Base-by-base conservation (phyloP, 1,139 yeast genomes). In the Diutina rugosa region DNA sequence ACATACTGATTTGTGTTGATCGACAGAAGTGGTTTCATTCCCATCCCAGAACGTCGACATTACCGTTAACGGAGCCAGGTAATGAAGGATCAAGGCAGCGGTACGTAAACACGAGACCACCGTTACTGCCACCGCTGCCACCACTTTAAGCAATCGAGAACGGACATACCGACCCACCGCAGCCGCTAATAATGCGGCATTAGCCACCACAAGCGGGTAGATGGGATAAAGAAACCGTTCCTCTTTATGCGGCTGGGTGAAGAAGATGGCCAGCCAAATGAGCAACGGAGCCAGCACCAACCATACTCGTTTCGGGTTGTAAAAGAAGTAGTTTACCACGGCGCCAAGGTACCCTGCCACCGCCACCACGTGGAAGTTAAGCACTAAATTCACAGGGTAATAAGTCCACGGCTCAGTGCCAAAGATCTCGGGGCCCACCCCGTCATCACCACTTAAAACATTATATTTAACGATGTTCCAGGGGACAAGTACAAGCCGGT, bases 191-290 rank as follows among this genome's bases (percentile, higher is more conserved):
- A 87, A 65, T 0, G 95, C 81, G 4, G 90, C 91, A 58, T 83
- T 77, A 30, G 87, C 64, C 7, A 81, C 69, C 38, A 91, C 74
- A 54, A 87, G 73, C 5, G 91, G 85, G 66, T 91, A 91, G 0
- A 88, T 76, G 9, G 96, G 97, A 63, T 90, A 93, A 63, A 91
- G 69, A 66, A 91, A 93, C 59, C 98, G 75, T 67, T 91, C 98
- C 67, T 91, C 98, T 67, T 93, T 93, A 67, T 91, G 98, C 1
- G 97, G 95, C 64, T 90, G 97, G 7, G 70, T 61, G 57, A 78
- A 75, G 65, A 91, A 89, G 2, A 90, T 76, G 0, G 68, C 70
- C 30, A 79, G 66, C 98, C 98, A 91, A 0, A 87, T 55, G 4
- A 78, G 57, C 41, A 87, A 65, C 1, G 79, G 79, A 1, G 62